Evolutionary conservation across 2,329 filamentous ascomycete species (phyloP).

Genomic region (Penicillium sp.): DNA sequence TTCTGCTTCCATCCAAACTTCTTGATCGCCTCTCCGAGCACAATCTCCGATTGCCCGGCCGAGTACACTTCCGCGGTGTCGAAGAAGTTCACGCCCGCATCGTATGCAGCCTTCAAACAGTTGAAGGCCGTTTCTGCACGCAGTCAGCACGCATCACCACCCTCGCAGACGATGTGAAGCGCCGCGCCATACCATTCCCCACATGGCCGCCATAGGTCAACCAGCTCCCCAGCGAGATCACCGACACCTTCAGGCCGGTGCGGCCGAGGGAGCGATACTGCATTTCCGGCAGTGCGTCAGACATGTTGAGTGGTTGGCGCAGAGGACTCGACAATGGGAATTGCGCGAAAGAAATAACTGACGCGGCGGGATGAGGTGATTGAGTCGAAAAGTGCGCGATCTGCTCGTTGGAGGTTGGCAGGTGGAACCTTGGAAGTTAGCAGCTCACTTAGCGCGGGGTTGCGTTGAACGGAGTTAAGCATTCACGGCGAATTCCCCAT

Average conservation of each 20-base stretch:
- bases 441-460: no score
- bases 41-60: constrained; percentile 52
- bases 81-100: constrained; percentile 57
- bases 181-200: constrained; percentile 53
- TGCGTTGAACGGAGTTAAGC: no score
- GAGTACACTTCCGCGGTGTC: constrained; percentile 56
- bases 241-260: constrained; percentile 70
- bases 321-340: no score
- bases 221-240: constrained; percentile 62
- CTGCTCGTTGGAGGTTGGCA: no score
- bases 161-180: no score
- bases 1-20: constrained; percentile 57
- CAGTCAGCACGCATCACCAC: background rate
- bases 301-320: no score
- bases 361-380: no score
- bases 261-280: constrained; percentile 68
- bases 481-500: no score
- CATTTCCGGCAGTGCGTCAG: constrained; percentile 25
- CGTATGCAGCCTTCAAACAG: constrained; percentile 55
- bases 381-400: no score
- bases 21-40: constrained; percentile 57
- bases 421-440: no score
- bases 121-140: constrained; percentile 32
- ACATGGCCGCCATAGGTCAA: constrained; percentile 73
- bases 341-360: no score